A percentile compares a stretch with the other conserved stretches of the same genome.
These are phyloP conservation scores for Podospora pseudoanserina DNA, from an alignment of 495 filamentous ascomycete genomes.

Conservation along the genomic window DNA sequence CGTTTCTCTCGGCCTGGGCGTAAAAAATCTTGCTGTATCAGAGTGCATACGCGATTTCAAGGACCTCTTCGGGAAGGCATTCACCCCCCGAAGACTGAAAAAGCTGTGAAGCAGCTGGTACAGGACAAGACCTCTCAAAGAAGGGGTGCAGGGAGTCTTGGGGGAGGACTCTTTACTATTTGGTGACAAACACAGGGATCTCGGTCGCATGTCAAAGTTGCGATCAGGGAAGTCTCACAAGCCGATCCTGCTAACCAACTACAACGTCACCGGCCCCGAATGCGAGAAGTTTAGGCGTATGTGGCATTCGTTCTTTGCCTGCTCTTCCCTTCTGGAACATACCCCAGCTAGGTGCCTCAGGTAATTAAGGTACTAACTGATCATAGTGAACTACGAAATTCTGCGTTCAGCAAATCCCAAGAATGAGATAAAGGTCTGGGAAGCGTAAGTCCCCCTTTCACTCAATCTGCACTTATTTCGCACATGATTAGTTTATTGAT, in stretches of 20 bases:
- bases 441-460: constrained; percentile 33
- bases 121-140: constrained; percentile 38
- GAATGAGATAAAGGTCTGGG: constrained; percentile 49
- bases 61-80: constrained; percentile 41
- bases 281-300: constrained; percentile 4
- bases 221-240: constrained; percentile 36
- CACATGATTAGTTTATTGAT: too few species aligned
- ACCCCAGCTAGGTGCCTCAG: neutral
- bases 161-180: constrained; percentile 36
- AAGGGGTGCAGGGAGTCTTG: constrained; percentile 33
- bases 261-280: constrained; percentile 34
- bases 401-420: constrained; percentile 40
- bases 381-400: constrained; percentile 39
- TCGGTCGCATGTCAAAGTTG: constrained; percentile 35
- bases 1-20: constrained; percentile 53
- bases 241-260: constrained; percentile 49
- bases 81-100: constrained; percentile 37
- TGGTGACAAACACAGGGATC: constrained; percentile 27
- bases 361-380: neutral
- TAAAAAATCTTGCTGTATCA: constrained; percentile 45
- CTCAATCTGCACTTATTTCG: too few species aligned
- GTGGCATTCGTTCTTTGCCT: constrained; percentile 4
- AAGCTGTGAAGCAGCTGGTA: constrained; percentile 38
- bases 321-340: constrained; percentile 1
- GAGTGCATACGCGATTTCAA: constrained; percentile 43